Evolutionary conservation across 176 grass and related monocot genomes (phyloP).

Genomic region (Eleusine coracana): DNA sequence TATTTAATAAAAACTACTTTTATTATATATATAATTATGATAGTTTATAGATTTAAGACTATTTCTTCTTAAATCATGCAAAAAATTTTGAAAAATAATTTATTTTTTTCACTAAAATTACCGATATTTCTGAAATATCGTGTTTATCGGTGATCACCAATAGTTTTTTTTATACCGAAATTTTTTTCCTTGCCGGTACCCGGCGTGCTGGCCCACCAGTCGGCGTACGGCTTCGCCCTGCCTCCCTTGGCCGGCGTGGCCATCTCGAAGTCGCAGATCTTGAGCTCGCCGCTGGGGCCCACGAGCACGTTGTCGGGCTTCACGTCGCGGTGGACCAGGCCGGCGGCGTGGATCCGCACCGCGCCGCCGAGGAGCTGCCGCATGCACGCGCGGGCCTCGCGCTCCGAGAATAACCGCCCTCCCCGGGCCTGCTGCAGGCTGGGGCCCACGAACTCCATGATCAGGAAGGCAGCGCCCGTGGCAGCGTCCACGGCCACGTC

Average conservation of each 20-base stretch:
- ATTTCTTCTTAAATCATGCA: too few species aligned
- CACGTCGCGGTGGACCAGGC: constrained; percentile 15
- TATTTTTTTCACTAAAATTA: too few species aligned
- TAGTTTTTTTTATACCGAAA: too few species aligned
- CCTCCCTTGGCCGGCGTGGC: neutral
- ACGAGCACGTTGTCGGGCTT: constrained; percentile 27
- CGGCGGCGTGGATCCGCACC: neutral
- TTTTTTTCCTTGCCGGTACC: neutral
- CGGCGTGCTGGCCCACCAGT: neutral
- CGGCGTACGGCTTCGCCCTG: neutral
- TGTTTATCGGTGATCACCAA: too few species aligned
- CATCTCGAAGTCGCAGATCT: constrained; percentile 51
- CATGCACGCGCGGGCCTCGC: neutral
- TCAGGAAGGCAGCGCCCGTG: neutral
- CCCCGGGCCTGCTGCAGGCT: neutral
- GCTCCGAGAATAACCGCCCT: neutral
- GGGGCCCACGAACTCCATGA: constrained; percentile 10
- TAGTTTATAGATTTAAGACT: too few species aligned
- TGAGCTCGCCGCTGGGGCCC: constrained; percentile 1
- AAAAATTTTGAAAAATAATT: too few species aligned
- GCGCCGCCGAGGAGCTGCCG: constrained; percentile 22
- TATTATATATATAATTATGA: too few species aligned
- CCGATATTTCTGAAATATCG: too few species aligned
- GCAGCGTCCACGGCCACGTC: neutral
- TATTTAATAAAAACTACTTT: too few species aligned